These are phyloP conservation scores for Camelina sativa DNA, from an alignment of 345 rosid species.

Conservation along the genomic window DNA sequence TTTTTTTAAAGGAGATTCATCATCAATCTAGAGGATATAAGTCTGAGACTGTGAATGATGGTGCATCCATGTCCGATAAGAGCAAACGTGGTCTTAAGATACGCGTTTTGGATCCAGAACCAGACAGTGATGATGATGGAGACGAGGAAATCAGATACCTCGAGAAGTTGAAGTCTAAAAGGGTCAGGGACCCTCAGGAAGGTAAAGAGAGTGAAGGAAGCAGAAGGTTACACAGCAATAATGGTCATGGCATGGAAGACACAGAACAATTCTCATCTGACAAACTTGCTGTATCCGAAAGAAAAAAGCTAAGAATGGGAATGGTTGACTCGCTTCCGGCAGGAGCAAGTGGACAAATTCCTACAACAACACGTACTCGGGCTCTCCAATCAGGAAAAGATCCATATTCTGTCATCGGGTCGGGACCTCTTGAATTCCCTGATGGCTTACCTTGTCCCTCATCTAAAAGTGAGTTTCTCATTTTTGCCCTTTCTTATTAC, in stretches of 20 bases:
- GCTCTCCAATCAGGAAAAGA: slow-evolving; percentile 65
- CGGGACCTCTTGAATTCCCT: slow-evolving; percentile 60
- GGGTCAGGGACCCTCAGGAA: slow-evolving; percentile 40
- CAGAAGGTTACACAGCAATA: slow-evolving; percentile 41
- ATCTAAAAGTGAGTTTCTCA: slow-evolving; percentile 61
- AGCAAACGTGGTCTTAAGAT: slow-evolving; percentile 66
- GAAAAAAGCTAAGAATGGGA: slow-evolving; percentile 52
- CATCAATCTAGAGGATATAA: slow-evolving; percentile 45
- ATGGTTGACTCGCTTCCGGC: slow-evolving; percentile 44
- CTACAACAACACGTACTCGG: slow-evolving; percentile 61
- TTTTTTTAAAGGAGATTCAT: slow-evolving; percentile 45
- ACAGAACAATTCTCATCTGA: slow-evolving; percentile 46
- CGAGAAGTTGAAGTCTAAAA: slow-evolving; percentile 58
- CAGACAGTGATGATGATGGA: slow-evolving; percentile 51
- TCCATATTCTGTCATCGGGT: slow-evolving; percentile 44
- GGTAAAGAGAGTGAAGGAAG: slow-evolving; percentile 43
- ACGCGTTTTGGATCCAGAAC: slow-evolving; percentile 53
- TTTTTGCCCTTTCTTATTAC: neutral
- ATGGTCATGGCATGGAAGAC: slow-evolving; percentile 47
- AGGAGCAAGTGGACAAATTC: slow-evolving; percentile 51
- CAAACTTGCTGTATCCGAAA: slow-evolving; percentile 45
- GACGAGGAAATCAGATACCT: slow-evolving; percentile 71
- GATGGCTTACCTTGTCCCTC: slow-evolving; percentile 71
- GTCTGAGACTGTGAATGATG: slow-evolving; percentile 45
- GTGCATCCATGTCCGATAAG: slow-evolving; percentile 48